A percentile compares a stretch with the other conserved stretches of the same genome.
These are phyloP conservation scores for Cadophora luteo-olivacea DNA, from an alignment of 2,329 filamentous ascomycete species.

Conservation along the genomic window DNA sequence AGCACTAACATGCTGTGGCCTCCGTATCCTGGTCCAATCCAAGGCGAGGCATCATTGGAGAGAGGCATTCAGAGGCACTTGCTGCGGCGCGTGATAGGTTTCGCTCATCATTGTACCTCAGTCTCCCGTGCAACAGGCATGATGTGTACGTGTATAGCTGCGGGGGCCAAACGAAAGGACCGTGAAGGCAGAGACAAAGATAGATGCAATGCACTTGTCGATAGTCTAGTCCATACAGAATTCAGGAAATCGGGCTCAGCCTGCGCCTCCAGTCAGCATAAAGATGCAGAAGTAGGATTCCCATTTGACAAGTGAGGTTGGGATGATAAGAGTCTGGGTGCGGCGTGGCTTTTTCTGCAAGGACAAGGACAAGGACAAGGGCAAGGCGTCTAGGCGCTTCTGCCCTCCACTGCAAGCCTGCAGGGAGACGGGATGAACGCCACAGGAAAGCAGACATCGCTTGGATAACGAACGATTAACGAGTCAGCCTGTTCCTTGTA, in stretches of 20 bases:
- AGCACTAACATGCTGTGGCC: constrained; percentile 2
- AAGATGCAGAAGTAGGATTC: constrained; percentile 1
- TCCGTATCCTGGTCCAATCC: constrained; percentile 1
- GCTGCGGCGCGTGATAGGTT: neutral
- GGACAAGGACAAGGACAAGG: neutral
- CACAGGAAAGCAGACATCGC: neutral
- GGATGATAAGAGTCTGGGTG: neutral
- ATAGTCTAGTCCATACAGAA: constrained; percentile 7
- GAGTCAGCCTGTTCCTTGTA: constrained; percentile 6
- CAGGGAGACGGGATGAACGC: neutral
- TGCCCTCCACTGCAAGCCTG: neutral
- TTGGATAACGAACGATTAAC: neutral
- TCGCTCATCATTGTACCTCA: neutral
- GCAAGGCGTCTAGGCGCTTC: constrained; percentile 3
- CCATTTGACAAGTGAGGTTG: constrained; percentile 6
- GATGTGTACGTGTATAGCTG: constrained; percentile 1
- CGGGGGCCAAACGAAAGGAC: neutral
- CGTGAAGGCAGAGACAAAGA: neutral
- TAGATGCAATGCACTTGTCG: neutral
- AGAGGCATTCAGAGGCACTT: neutral
- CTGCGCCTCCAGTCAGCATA: neutral
- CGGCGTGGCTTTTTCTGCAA: constrained; percentile 7
- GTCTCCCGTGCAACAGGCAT: neutral
- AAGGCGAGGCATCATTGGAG: constrained; percentile 8
- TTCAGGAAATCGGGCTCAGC: neutral